phyloP scores from a whole-genome alignment of 2,329 filamentous ascomycete genomes.

The Paracoccidioides lutzii region DNA sequence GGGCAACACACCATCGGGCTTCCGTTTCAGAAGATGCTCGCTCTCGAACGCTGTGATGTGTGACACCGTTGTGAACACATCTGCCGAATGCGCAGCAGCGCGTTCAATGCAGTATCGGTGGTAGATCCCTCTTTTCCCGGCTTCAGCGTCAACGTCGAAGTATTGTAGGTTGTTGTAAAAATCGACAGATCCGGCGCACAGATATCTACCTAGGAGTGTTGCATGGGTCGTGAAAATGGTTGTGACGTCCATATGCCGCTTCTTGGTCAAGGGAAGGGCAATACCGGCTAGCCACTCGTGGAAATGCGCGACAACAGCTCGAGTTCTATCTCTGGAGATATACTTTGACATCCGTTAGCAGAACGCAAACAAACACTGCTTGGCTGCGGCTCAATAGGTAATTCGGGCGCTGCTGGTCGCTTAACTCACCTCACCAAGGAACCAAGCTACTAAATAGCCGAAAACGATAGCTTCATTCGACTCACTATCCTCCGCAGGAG shows the following conservation, averaged over 20 bases:
- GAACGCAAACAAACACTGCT: background rate
- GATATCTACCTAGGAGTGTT: conserved; percentile 85
- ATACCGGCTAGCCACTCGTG: conserved; percentile 98
- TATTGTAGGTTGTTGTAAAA: conserved; percentile 98
- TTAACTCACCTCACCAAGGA: conserved; percentile 71
- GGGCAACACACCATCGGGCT: conserved; percentile 89
- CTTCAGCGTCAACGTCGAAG: conserved; percentile 93
- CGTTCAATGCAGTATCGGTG: conserved; percentile 97
- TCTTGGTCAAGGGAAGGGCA: conserved; percentile 80
- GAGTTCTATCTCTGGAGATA: conserved; percentile 80
- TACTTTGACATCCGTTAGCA: conserved; percentile 50
- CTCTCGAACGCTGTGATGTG: conserved; percentile 98
- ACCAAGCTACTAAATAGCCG: conserved; percentile 95
- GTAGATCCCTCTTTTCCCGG: conserved; percentile 95
- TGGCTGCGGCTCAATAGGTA: conserved; percentile 15
- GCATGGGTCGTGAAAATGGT: conserved; percentile 99
- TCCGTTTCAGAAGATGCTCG: conserved; percentile 92
- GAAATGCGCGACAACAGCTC: conserved; percentile 92
- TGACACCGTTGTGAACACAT: conserved; percentile 97
- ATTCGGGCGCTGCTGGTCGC: conserved; percentile 10
- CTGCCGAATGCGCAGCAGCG: conserved; percentile 76
- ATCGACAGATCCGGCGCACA: conserved; percentile 93
- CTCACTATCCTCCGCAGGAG: conserved; percentile 79
- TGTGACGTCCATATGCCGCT: conserved; percentile 86
- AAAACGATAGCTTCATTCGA: conserved; percentile 97